Evolutionary conservation across 805 yeast genomes (phyloP), one percentile per base, ranked within the genome.

Genomic region (Metschnikowia vanudenii): DNA sequence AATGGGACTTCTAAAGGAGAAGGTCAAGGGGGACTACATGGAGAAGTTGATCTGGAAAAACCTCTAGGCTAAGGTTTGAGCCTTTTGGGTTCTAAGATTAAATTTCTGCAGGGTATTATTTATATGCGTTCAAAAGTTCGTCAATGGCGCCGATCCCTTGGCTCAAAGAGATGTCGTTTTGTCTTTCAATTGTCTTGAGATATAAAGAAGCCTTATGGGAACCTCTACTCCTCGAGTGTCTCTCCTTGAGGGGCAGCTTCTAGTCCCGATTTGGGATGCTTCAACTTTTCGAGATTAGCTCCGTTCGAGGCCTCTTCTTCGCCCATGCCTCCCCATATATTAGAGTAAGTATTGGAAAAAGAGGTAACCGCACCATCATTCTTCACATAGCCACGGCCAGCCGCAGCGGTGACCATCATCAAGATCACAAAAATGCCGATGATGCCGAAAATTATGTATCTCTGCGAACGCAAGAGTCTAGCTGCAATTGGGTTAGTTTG

Each of bases 31-130:
- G 26, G 90, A 86, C 54, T 71, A 75, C 45, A 69, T 87, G 35
- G 92, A 87, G 55, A 88, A 85, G 57, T 71, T 81, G 13, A 63
- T 81, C 4, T 87, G 94, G 94, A 83, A 75, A 56, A 88, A 81
- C 24, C 62, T 85, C 24, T 22, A 8, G 8, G 4, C 24, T n/a
- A n/a, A n/a, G n/a, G n/a, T n/a, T n/a, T n/a, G n/a, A n/a, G n/a
- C n/a, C n/a, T n/a, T n/a, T n/a, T n/a, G n/a, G n/a, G n/a, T n/a
- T n/a, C n/a, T n/a, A n/a, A n/a, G n/a, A n/a, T n/a, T n/a, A n/a
- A n/a, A n/a, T n/a, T n/a, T n/a, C n/a, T n/a, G n/a, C n/a, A n/a
- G n/a, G n/a, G n/a, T n/a, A 22, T 22, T 22, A 22, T 8, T 8
- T 22, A 22, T 22, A 22, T 8, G 8, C 24, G 4, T 4, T 5